Base-by-base conservation (phyloP, 495 filamentous ascomycete species). In the Chaetomium cochliodes region DNA sequence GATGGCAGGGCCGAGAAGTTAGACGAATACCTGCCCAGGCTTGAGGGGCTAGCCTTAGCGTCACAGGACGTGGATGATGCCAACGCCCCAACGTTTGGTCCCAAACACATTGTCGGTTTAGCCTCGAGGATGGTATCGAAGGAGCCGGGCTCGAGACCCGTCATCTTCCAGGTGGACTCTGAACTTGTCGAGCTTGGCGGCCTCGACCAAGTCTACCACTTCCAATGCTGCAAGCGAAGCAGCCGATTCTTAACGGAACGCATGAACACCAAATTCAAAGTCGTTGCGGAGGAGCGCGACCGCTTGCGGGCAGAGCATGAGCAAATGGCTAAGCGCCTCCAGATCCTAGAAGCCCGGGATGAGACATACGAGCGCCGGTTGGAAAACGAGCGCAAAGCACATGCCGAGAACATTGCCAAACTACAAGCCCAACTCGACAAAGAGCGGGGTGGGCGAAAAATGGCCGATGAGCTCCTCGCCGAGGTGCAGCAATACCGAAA, bases 121-220 rank as follows among this genome's bases (percentile, higher is more conserved):
- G 73, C 69, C 2, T 67, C 70, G 12, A 61, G 55, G 25, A 80
- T 80, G 78, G 61, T 79, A 11, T 67, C 70, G 1, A 16, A n/a
- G 0, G 50, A 65, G 3, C 70, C 77, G 1, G 61, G 63, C 0
- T 42, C 41, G 3, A 69, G 78, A 7, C 78, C 77, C 0, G 55
- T 63, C 2, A 76, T 74, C 22, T 67, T 67, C 22, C 56, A 74
- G 13, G 74, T 79, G 22, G 72, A 74, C 28, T 63, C 56, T 3
- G 70, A 73, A 54, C 69, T 80, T 1, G 68, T 70, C 7, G 74
- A 75, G 26, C 67, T 80, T 5, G 78, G 78, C 1, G 78, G 78
- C 9, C 62, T 79, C 2, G 75, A 79, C 7, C 78, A 80, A 64
- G 65, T 79, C 8, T 80, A 80, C 66, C 76, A 79, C 65, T 71